A percentile compares a stretch with the other conserved stretches of the same genome.
Conservation (phyloP, 345 rosid species). For the Carallia brachiata region DNA sequence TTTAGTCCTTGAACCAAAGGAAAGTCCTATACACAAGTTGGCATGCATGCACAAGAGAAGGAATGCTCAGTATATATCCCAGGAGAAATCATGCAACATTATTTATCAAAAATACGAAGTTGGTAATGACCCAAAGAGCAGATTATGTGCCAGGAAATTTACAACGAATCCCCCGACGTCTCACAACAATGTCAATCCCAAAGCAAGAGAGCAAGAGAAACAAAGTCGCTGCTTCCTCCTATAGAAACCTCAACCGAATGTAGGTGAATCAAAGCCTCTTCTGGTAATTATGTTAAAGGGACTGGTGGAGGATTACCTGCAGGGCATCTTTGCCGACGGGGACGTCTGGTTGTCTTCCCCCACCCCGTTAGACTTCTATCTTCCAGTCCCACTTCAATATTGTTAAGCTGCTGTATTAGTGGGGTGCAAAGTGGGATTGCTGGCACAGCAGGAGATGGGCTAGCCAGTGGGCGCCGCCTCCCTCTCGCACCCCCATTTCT, state of each 20-base stretch:
- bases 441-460: conserved; percentile 38
- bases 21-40: too few relatives aligned
- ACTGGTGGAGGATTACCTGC: conserved; percentile 62
- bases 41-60: too few relatives aligned
- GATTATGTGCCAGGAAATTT: conserved; percentile 43
- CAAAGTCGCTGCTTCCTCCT: conserved; percentile 6
- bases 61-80: not conserved
- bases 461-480: conserved; percentile 45
- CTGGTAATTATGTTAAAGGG: conserved; percentile 43
- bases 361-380: conserved; percentile 81
- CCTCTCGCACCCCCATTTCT: conserved; percentile 72
- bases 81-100: not conserved
- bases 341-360: conserved; percentile 91
- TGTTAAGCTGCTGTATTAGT: conserved; percentile 52
- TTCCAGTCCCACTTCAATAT: conserved; percentile 62
- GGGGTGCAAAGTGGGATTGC: conserved; percentile 40
- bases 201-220: conserved; percentile 3
- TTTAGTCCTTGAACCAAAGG: too few relatives aligned
- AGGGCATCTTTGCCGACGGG: conserved; percentile 88
- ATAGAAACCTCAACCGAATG: conserved; percentile 10
- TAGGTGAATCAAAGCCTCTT: conserved; percentile 20
- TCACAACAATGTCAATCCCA: conserved; percentile 17
- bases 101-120: conserved; percentile 3
- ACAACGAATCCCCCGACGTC: conserved; percentile 39
- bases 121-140: conserved; percentile 26